Base-by-base conservation (phyloP, 1,284 basidiomycete species). In the Malassezia sp. region DNA sequence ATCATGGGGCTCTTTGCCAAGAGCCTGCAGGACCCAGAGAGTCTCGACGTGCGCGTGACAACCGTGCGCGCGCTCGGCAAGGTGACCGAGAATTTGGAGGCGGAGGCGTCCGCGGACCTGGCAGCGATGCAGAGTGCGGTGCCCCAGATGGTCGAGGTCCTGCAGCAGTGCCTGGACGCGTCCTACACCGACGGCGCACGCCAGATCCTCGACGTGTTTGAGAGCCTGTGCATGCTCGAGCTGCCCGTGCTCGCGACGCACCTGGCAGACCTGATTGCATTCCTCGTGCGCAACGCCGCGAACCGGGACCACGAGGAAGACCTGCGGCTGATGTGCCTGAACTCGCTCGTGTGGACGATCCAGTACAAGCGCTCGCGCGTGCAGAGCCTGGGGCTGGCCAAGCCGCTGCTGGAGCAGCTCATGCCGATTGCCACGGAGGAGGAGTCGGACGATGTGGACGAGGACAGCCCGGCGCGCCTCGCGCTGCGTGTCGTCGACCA, bases 401-500 rank as follows among this genome's bases (percentile, higher is more conserved):
- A 81, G 53, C 79, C 80, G 29, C 90, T 99, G 65, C 79, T 97
- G 49, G 81, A 86, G 61, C 84, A 85, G 24, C 79, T 99, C 36
- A 84, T 99, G 77, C 87, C 89, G 42, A 85, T 97, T 63, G 84
- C 87, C 11, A 83, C 85, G 30, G 91, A 97, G 74, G 78, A 81
- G 29, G 84, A 85, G 66, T 81, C 82, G 14, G 83, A 85, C 54
- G 91, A 96, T 59, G 78, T 78, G 36, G 77, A 83, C 50, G 86
- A 89, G 57, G 86, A 89, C 57, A 84, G 85, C 32, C 88, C 90
- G 44, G 86, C 84, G 50, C 80, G 89, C 53, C 84, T 88, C 73
- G 87, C 91, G 22, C 83, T 97, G 67, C 87, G 93, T 57, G 85
- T 89, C 55, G 84, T 99, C 56, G 93, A 99, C 71, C 80, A 82